Base-by-base conservation (phyloP, 768 basidiomycete species). In the Boletus eberwhitei region DNA sequence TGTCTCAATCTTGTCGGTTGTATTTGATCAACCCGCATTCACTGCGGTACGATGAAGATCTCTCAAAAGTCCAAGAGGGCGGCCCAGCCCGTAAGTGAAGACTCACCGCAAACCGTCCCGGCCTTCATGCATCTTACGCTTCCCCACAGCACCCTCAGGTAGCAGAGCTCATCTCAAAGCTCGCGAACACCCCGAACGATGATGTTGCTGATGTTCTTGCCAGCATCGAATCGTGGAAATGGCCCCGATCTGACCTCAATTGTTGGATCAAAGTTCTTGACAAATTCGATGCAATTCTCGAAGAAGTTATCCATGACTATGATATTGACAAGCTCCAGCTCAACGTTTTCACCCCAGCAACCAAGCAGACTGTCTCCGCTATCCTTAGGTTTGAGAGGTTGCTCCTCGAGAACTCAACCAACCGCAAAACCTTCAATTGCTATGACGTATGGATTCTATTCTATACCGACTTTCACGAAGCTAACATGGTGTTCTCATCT, bases 211-310 rank as follows among this genome's bases (percentile, higher is more conserved):
- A 81, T 47, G 77, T 86, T 53, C 78, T 98, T 53, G 72, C 79
- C 32, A 72, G 80, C 56, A 86, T 95, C 64, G 83, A 88, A 62
- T 70, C 78, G 5, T 99, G 97, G 97, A 87, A 82, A 69, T 98
- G 92, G 88, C 92, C 94, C 35, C 84, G 97, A 58, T 94, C 94
- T 52, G 97, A 99, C 77, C 81, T 99, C 57, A 93, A 97, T 74
- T 86, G 90, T 53, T 99, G 97, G 97, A 86, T 93, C 70, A 87
- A 87, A 67, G 91, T 95, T 54, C 83, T 99, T 45, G 96, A 99
- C 80, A 90, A 89, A 69, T 94, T 99, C 69, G 97, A 99, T 75
- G 76, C 77, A 55, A 84, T 97, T 59, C 80, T 98, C 61, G 93
- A 90, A 65, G 84, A 84, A 38, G 77, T 86, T 61, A 88, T 97